These are phyloP conservation scores for Jamesozyma rosinii DNA, from an alignment of 805 yeast species.

Conservation along the genomic window DNA sequence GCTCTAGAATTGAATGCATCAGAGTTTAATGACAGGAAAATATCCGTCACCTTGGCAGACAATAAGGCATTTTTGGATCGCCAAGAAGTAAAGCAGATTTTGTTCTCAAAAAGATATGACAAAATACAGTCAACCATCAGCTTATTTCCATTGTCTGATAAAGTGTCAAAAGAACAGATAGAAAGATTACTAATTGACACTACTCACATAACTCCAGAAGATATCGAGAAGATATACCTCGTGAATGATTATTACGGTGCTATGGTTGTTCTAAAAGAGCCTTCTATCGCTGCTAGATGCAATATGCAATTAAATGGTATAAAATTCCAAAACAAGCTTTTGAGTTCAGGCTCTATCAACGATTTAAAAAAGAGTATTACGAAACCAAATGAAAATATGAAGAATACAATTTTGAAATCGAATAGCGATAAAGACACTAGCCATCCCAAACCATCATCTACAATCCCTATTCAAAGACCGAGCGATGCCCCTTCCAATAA, in stretches of 20 bases:
- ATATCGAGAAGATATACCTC: constrained; percentile 36
- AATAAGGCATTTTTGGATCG: constrained; percentile 31
- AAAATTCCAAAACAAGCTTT: constrained; percentile 29
- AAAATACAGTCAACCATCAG: constrained; percentile 13
- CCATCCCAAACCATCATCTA: no score
- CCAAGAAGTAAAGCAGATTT: constrained; percentile 26
- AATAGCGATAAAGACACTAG: not conserved
- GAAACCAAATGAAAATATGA: not conserved
- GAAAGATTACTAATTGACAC: constrained; percentile 10
- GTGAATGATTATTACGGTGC: constrained; percentile 42
- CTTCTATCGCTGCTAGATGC: constrained; percentile 44
- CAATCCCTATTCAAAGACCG: no score
- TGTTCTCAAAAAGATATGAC: constrained; percentile 13
- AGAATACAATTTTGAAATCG: not conserved
- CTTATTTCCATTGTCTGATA: constrained; percentile 26
- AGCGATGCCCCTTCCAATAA: not conserved
- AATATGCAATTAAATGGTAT: constrained; percentile 36
- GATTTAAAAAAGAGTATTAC: constrained; percentile 20
- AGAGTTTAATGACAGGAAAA: constrained; percentile 37
- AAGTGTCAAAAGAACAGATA: constrained; percentile 17
- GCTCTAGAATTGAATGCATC: constrained; percentile 39
- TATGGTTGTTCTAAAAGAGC: constrained; percentile 38
- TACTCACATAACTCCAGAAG: constrained; percentile 6
- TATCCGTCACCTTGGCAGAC: constrained; percentile 44
- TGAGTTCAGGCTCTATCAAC: constrained; percentile 30